Percentiles rank a stretch among this genome's conserved stretches.
These are phyloP conservation scores for Dactylellina drechsleri DNA, from an alignment of 2,329 filamentous ascomycete species.

Conservation along the genomic window DNA sequence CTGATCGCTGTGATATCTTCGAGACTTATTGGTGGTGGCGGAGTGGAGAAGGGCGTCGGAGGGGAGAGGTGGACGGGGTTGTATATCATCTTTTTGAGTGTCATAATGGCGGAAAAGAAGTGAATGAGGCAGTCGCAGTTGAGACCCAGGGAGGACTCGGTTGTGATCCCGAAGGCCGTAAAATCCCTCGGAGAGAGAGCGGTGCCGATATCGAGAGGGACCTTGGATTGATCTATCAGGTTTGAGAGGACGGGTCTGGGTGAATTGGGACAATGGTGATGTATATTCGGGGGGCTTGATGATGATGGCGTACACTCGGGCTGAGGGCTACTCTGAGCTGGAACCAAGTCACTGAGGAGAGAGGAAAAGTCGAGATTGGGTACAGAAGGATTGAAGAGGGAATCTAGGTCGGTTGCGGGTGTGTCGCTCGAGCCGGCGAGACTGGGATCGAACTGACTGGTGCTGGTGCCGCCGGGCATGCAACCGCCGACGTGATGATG, in stretches of 20 bases:
- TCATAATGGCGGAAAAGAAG: slow-evolving; percentile 54
- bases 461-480: slow-evolving; percentile 28
- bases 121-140: slow-evolving; percentile 52
- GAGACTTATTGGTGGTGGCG: slow-evolving; percentile 46
- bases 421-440: slow-evolving; percentile 27
- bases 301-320: slow-evolving; percentile 22
- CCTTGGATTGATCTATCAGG: slow-evolving; percentile 45
- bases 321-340: slow-evolving; percentile 15
- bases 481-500: slow-evolving; percentile 37
- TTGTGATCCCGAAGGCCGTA: slow-evolving; percentile 41
- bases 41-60: slow-evolving; percentile 47
- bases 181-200: slow-evolving; percentile 37
- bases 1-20: slow-evolving; percentile 50
- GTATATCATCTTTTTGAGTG: slow-evolving; percentile 53
- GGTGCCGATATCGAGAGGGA: slow-evolving; percentile 39
- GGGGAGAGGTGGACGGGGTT: slow-evolving; percentile 52
- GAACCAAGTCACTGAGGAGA: slow-evolving; percentile 31
- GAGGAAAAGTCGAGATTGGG: slow-evolving; percentile 51
- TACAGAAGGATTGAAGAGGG: slow-evolving; percentile 44
- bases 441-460: slow-evolving; percentile 25
- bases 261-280: slow-evolving; percentile 18
- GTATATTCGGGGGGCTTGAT: not conserved
- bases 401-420: slow-evolving; percentile 29
- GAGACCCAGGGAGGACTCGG: slow-evolving; percentile 26
- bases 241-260: slow-evolving; percentile 30